A percentile compares a stretch with the other conserved stretches of the same genome.
phyloP scores from a whole-genome alignment of 2,329 filamentous ascomycete genomes.

The Aspergillus sp. region DNA sequence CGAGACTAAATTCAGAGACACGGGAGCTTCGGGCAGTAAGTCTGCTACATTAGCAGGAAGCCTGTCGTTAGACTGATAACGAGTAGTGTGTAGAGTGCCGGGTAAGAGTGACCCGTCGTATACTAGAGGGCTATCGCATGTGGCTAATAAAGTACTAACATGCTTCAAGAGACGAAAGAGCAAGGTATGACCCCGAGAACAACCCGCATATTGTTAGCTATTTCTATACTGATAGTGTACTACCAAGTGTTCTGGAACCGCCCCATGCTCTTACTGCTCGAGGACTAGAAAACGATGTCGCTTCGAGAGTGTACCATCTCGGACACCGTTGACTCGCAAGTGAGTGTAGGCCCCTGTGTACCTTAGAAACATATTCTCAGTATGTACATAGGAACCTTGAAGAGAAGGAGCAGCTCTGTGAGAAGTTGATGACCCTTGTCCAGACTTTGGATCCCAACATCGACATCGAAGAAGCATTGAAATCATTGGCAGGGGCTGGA shows the following conservation, averaged over 20 bases:
- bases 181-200: slow-evolving; percentile 6
- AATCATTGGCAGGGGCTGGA: not conserved
- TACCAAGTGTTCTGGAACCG: slow-evolving; percentile 19
- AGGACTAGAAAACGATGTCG: slow-evolving; percentile 16
- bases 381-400: slow-evolving; percentile 17
- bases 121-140: not conserved
- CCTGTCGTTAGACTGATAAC: slow-evolving; percentile 17
- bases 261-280: slow-evolving; percentile 19
- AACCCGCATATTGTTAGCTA: too few species aligned
- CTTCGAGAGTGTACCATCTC: slow-evolving; percentile 12
- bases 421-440: slow-evolving; percentile 9
- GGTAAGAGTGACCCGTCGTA: slow-evolving; percentile 5
- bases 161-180: slow-evolving; percentile 15
- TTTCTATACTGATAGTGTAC: not conserved
- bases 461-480: slow-evolving; percentile 18
- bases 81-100: slow-evolving; percentile 17
- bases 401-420: slow-evolving; percentile 16
- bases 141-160: not conserved
- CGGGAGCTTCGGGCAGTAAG: slow-evolving; percentile 7
- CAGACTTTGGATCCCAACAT: slow-evolving; percentile 17
- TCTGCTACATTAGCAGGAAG: slow-evolving; percentile 31
- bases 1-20: not conserved
- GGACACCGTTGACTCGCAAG: slow-evolving; percentile 22
- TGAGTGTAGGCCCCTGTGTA: not conserved
- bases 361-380: not conserved